Base-by-base conservation (phyloP, 176 grass and related monocot genomes). In the Ensete ventricosum region DNA sequence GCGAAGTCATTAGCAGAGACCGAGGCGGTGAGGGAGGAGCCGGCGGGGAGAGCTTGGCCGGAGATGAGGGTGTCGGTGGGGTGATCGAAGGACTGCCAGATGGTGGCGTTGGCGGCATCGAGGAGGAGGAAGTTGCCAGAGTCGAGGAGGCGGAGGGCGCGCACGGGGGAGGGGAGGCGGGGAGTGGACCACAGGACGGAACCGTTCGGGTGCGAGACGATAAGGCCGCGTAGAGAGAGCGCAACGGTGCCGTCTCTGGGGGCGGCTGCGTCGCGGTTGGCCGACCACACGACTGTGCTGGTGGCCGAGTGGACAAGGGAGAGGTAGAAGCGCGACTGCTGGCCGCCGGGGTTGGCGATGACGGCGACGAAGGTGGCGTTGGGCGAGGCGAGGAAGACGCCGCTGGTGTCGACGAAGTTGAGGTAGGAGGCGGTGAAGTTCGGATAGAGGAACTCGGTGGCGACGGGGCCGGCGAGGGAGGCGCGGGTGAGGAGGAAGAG, bases 81-180 rank as follows among this genome's bases (percentile, higher is more conserved):
- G 68, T 70, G 52, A 1, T 97, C 85, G 78, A 97, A 97, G 54
- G 94, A 93, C 52, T 85, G 79, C 94, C 94, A 97, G 11, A 93
- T 64, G 69, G 94, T 82, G 17, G 77, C 78, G 81, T 93, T 97
- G 11, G 23, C 2, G n/a, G 69, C 72, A 72, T 83, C 82, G 52
- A 93, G 71, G 49, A 93, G 82, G 84, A 81, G 87, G 21, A 97
- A 86, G 85, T 97, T 88, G 1, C 94, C 94, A 23, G 68, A 83
- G 85, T 93, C 88, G 29, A 79, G 67, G 24, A 97, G 79, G 25
- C 77, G 84, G 54, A 92, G 85, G 5, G 85, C 81, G 0, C 69
- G 10, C 23, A 97, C 82, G 2, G 83, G 29, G 0, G 82, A 75
- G 0, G 49, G 26, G 64, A 86, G 80, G 13, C 21, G 55, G 12